Percentiles rank a stretch among this genome's conserved stretches.
phyloP scores from a whole-genome alignment of 1,284 basidiomycete species.

The Cystobasidium sp. region DNA sequence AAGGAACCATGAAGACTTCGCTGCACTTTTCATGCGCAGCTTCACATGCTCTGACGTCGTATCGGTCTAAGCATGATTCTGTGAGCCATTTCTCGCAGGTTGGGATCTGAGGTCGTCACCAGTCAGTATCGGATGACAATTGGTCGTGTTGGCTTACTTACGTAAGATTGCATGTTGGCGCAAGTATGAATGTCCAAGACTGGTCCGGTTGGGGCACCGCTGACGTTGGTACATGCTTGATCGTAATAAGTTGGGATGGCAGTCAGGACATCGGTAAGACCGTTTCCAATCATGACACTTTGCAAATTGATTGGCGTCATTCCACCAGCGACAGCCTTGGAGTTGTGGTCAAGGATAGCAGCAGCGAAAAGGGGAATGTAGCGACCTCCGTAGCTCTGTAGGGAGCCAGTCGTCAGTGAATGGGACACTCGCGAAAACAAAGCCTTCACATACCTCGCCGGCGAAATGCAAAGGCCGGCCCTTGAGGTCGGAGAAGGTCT shows the following conservation, averaged over 20 bases:
- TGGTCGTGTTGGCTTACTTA: neutral
- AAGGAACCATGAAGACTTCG: constrained; percentile 46
- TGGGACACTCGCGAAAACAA: neutral
- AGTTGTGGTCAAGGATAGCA: constrained; percentile 77
- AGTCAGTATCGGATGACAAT: neutral
- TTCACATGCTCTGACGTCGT: constrained; percentile 51
- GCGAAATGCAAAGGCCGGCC: constrained; percentile 46
- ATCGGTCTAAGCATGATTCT: constrained; percentile 50
- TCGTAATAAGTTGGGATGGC: constrained; percentile 37
- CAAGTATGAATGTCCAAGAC: constrained; percentile 36
- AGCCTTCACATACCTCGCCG: constrained; percentile 28
- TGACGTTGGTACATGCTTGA: constrained; percentile 41
- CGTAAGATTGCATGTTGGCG: constrained; percentile 36
- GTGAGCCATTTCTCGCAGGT: constrained; percentile 63
- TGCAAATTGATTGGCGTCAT: constrained; percentile 75
- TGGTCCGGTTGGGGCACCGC: constrained; percentile 35
- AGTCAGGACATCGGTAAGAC: constrained; percentile 58
- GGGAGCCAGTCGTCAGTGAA: no score
- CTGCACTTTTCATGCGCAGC: constrained; percentile 51
- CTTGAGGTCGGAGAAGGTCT: constrained; percentile 54
- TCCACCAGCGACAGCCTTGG: constrained; percentile 64
- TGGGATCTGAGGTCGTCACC: constrained; percentile 14
- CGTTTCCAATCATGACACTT: constrained; percentile 76
- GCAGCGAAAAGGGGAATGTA: constrained; percentile 83
- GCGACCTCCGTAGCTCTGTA: constrained; percentile 62